Evolutionary conservation across 2,329 filamentous ascomycete genomes (phyloP), one percentile per base, ranked within the genome.

Genomic region (Dryadomyces quercus-mongolicae): DNA sequence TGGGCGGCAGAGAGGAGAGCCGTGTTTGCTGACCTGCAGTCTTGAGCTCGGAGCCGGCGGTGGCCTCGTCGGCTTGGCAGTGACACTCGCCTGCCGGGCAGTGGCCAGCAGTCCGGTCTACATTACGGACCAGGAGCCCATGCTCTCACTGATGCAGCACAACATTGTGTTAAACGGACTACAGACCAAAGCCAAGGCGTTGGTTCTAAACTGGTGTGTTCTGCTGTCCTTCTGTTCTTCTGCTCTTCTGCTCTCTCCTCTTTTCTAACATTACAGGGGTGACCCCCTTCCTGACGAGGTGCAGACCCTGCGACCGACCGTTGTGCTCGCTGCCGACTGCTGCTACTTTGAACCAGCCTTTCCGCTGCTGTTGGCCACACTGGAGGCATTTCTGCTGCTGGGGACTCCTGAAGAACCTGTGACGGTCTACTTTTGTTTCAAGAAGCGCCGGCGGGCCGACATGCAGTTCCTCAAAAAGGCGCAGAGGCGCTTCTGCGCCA

Each of bases 281-380:
- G 75, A 84, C 59, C 71, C 78, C 52, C 70, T 85, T 48, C 73
- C 81, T 42, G 67, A 71, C 45, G 68, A 71, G 46, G 71, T 85
- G 46, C 61, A 74, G 52, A 69, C 74, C 54, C 73, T 75, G 61
- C 78, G 79, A 58, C 88, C 90, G 18, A 82, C 91, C 62, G 75
- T 95, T 54, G 83, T 98, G 54, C 77, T 97, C n/a, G 93, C 93
- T 3, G 92, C 91, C 44, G 93, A 97, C 68, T 97, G 92, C 70
- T 90, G 95, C 50, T 98, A 97, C 73, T 95, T 95, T 67, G 93
- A 97, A 69, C 90, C 92, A 2, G 88, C 93, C 1, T 97, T 97
- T 65, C 91, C 92, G 34, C 74, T 96, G 38, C 77, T 98, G 49
- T 78, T 93, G 64, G 72, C 82, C 59, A 97, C 92, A 6, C 71